These are phyloP conservation scores for Calamus simplicifolius DNA, from an alignment of 176 grass and related monocot genomes.

Conservation along the genomic window DNA sequence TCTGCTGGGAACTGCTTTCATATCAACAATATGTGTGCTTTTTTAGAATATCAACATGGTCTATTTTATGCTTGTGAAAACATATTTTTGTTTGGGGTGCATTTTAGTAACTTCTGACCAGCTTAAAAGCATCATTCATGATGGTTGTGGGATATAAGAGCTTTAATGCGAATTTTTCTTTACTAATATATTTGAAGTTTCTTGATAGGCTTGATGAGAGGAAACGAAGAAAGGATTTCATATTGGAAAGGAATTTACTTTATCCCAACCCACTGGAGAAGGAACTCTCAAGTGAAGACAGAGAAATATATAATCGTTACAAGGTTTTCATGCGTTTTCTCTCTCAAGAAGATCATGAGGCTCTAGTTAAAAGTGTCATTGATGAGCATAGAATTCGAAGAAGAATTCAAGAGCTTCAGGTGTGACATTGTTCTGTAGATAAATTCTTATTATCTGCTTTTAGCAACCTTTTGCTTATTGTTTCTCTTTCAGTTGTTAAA, in stretches of 20 bases:
- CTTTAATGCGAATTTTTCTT: not conserved
- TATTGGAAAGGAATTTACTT: conserved; percentile 93
- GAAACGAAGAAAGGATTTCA: conserved; percentile 95
- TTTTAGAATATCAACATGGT: not conserved
- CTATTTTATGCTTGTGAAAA: not conserved
- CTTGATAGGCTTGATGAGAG: conserved; percentile 89
- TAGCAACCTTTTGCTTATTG: not conserved
- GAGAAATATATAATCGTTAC: conserved; percentile 70
- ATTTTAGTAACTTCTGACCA: not conserved
- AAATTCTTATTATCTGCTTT: not conserved
- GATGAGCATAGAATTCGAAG: conserved; percentile 76
- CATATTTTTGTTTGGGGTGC: not conserved
- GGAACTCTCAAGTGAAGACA: conserved; percentile 85
- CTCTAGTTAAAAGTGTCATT: conserved; percentile 60
- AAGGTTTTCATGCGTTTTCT: conserved; percentile 96
- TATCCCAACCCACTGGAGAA: conserved; percentile 80
- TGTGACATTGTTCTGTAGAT: conserved; percentile 17
- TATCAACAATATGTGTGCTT: too few species aligned
- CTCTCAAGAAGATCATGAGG: conserved; percentile 79
- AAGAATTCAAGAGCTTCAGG: conserved; percentile 96
- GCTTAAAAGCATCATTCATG: not conserved
- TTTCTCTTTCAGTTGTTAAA: not conserved
- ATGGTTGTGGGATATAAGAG: not conserved
- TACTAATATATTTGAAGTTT: not conserved
- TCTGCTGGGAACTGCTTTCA: too few species aligned